Evolutionary conservation across 768 basidiomycete genomes (phyloP).

Genomic region (Kwoniella mangroviensis): DNA sequence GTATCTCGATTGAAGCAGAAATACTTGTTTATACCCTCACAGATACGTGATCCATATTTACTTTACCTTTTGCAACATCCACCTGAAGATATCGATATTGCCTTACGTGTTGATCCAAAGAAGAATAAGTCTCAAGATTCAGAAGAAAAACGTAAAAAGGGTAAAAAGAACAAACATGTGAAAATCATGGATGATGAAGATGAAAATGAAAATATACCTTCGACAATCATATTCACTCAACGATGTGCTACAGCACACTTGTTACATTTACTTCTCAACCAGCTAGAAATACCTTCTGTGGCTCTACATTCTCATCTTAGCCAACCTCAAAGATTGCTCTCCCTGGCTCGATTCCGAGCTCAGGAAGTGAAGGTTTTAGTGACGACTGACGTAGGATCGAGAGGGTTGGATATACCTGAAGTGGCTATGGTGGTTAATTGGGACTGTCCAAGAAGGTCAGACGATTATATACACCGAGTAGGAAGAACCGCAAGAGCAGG

Average conservation of each 20-base stretch:
- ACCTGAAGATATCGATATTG: slow-evolving; percentile 73
- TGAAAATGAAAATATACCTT: slow-evolving; percentile 70
- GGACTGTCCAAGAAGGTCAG: slow-evolving; percentile 81
- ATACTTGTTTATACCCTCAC: slow-evolving; percentile 90
- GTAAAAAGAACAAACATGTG: slow-evolving; percentile 26
- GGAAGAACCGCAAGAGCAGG: slow-evolving; percentile 91
- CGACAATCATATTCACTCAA: slow-evolving; percentile 90
- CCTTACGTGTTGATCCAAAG: slow-evolving; percentile 62
- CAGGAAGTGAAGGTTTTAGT: slow-evolving; percentile 87
- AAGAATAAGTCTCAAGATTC: slow-evolving; percentile 40
- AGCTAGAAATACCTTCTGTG: slow-evolving; percentile 78
- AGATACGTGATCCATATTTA: slow-evolving; percentile 89
- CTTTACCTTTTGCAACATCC: slow-evolving; percentile 87
- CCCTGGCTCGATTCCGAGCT: slow-evolving; percentile 83
- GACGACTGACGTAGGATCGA: slow-evolving; percentile 91
- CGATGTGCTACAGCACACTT: slow-evolving; percentile 89
- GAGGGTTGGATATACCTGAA: slow-evolving; percentile 94
- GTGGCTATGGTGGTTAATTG: slow-evolving; percentile 97
- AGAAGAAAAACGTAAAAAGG: slow-evolving; percentile 35
- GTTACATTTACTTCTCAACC: slow-evolving; percentile 71
- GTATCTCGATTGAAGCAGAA: slow-evolving; percentile 84
- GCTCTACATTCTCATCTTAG: slow-evolving; percentile 91
- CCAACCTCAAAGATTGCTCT: slow-evolving; percentile 83
- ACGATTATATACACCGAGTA: slow-evolving; percentile 96
- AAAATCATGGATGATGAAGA: slow-evolving; percentile 61